A percentile compares a stretch with the other conserved stretches of the same genome.
Conservation (phyloP, 2,329 filamentous ascomycete genomes). For the Botrytis fabae region DNA sequence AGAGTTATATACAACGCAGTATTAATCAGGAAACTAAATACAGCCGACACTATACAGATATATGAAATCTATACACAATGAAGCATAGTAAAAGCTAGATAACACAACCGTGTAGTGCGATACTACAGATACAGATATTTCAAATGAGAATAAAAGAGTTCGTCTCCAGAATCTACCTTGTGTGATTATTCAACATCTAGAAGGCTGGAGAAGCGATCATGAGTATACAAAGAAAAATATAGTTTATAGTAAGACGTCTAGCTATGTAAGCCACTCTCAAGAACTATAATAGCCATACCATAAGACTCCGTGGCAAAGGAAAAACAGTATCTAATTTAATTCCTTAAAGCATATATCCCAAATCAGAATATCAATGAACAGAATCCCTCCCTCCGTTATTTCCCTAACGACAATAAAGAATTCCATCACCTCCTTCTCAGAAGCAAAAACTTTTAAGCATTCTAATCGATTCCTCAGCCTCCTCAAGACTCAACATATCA, state of each 20-base stretch:
- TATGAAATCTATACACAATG: neutral
- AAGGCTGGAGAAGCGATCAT: neutral
- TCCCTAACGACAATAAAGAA: neutral
- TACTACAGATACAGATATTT: neutral
- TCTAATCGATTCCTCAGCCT: constrained; percentile 25
- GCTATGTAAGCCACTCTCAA: neutral
- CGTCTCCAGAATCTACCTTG: neutral
- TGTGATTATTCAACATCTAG: neutral
- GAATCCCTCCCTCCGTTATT: neutral
- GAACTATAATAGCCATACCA: neutral
- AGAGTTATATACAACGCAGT: neutral
- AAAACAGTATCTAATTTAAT: neutral
- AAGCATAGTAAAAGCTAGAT: neutral
- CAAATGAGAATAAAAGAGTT: neutral
- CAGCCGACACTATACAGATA: neutral
- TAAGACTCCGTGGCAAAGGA: neutral
- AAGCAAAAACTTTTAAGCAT: neutral
- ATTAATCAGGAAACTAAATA: neutral
- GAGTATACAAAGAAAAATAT: neutral
- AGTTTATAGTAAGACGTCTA: neutral
- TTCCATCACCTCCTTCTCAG: neutral
- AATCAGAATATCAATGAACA: neutral
- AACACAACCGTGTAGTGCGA: rapidly evolving
- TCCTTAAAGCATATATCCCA: neutral
- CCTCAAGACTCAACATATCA: constrained; percentile 30